Conservation (phyloP, 345 rosid genomes). For the Gossypium stocksii region DNA sequence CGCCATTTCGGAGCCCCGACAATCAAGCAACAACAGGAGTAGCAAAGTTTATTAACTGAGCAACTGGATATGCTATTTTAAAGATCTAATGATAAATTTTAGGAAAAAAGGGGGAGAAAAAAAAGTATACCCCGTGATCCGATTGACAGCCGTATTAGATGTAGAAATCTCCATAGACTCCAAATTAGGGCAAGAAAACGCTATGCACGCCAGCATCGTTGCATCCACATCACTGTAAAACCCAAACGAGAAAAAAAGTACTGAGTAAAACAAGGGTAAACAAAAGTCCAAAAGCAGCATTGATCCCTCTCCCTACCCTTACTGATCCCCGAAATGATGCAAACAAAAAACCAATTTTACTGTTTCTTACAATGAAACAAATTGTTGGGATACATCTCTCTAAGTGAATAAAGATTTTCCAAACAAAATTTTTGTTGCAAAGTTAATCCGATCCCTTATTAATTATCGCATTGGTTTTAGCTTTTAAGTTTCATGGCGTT, state of each 20-base stretch:
- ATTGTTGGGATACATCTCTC: neutral
- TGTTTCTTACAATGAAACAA: neutral
- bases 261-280: no score
- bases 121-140: conserved; percentile 72
- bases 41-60: neutral
- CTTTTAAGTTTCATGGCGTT: neutral
- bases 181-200: conserved; percentile 87
- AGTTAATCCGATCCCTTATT: neutral
- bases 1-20: neutral
- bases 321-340: neutral
- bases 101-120: neutral
- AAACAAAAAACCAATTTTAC: neutral
- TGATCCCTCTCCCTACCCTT: neutral
- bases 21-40: neutral
- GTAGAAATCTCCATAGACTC: conserved; percentile 73
- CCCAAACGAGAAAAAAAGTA: neutral
- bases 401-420: neutral
- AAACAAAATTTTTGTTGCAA: neutral
- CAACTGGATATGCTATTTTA: neutral
- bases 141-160: conserved; percentile 52
- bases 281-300: neutral
- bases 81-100: neutral
- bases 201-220: conserved; percentile 87
- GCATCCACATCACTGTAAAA: conserved; percentile 79
- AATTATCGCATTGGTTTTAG: neutral